Conservation (phyloP, 495 filamentous ascomycete species). For the Pseudoneurospora amorphoporcata region DNA sequence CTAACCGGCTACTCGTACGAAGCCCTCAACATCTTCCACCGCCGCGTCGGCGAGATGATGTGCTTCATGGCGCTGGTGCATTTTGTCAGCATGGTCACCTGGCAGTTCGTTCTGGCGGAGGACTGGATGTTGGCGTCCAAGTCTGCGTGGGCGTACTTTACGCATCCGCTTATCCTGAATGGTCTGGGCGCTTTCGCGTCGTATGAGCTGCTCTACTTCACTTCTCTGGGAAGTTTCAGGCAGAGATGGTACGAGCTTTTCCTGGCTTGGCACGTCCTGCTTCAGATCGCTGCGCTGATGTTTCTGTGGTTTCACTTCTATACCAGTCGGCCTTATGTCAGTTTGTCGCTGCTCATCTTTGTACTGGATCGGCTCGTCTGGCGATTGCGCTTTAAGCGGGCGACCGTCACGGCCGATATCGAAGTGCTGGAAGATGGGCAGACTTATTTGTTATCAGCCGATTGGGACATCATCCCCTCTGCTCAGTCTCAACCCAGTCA, state of each 20-base stretch:
- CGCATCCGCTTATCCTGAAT: conserved; percentile 23
- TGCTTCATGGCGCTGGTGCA: conserved; percentile 27
- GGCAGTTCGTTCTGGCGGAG: conserved; percentile 23
- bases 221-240: conserved; percentile 18
- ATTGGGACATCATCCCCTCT: conserved; percentile 25
- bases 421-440: conserved; percentile 27
- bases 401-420: conserved; percentile 32
- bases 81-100: conserved; percentile 32
- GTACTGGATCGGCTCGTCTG: conserved; percentile 48
- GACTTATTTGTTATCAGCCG: conserved; percentile 37
- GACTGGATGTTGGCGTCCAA: conserved; percentile 16
- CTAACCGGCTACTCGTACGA: conserved; percentile 56
- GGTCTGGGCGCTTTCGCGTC: conserved; percentile 34
- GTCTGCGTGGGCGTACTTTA: conserved; percentile 12
- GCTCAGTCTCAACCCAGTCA: neutral
- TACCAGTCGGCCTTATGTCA: conserved; percentile 18
- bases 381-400: conserved; percentile 37
- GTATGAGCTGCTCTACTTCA: conserved; percentile 50
- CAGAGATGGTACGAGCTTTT: conserved; percentile 23
- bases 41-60: conserved; percentile 15
- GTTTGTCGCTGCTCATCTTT: conserved; percentile 35
- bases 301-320: conserved; percentile 46
- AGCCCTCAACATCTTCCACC: conserved; percentile 52
- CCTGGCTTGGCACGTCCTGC: conserved; percentile 33
- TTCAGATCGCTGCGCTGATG: conserved; percentile 41